A percentile compares a stretch with the other conserved stretches of the same genome.
Conservation (phyloP, 208 protist genomes). For the Leishmania lainsoni region DNA sequence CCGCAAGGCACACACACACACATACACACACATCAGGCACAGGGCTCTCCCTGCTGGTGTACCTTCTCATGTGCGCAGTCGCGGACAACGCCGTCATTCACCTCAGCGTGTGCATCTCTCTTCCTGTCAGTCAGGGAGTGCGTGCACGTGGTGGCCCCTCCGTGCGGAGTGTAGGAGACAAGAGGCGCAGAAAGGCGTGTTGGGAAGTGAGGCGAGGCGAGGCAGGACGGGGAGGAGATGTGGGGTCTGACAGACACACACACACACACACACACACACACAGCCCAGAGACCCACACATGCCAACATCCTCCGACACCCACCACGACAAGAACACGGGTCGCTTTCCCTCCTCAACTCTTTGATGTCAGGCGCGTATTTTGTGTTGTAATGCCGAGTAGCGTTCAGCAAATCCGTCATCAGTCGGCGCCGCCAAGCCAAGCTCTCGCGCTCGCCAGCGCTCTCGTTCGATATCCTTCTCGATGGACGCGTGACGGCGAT, state of each 20-base stretch:
- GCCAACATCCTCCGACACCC: not conserved
- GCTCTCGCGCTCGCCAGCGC: constrained; percentile 69
- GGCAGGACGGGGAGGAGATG: not conserved
- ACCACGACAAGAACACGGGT: too few relatives aligned
- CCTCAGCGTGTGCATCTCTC: not conserved
- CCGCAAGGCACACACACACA: not conserved
- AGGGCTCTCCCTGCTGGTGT: not conserved
- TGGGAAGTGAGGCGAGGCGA: not conserved
- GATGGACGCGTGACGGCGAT: constrained; percentile 65
- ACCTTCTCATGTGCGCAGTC: not conserved
- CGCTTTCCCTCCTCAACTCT: not conserved
- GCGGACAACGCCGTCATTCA: not conserved
- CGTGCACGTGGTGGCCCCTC: not conserved
- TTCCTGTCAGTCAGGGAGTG: not conserved
- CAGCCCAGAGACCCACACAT: too few relatives aligned
- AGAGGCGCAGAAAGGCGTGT: not conserved
- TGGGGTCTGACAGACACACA: not conserved
- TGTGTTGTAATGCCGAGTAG: constrained; percentile 33
- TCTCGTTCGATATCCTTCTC: constrained; percentile 84
- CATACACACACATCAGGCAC: not conserved
- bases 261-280: not conserved
- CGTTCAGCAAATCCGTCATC: constrained; percentile 74
- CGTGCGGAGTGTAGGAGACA: not conserved
- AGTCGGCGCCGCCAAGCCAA: constrained; percentile 46
- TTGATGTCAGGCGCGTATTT: constrained; percentile 7